phyloP scores from a whole-genome alignment of 371 early-diverging fungal species.

The Mucor plumbeus region DNA sequence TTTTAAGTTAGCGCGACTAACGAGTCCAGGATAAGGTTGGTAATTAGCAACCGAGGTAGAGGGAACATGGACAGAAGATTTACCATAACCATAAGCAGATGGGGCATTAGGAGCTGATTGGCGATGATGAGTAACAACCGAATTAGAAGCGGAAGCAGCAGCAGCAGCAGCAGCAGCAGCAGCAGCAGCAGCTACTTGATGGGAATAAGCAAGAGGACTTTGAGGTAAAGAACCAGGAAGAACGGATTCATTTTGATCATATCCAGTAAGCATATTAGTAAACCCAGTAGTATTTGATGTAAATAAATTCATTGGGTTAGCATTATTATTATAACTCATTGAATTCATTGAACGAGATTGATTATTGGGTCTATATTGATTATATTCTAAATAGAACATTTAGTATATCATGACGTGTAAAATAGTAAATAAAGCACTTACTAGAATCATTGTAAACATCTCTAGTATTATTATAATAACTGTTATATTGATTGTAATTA shows the following conservation, averaged over 20 bases:
- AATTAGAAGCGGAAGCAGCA: too few species aligned
- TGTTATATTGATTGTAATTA: conserved; percentile 6
- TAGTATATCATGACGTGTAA: neutral
- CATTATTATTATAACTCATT: neutral
- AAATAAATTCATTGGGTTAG: conserved; percentile 4
- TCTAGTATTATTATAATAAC: neutral
- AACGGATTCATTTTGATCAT: conserved; percentile 11
- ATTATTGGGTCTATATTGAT: conserved; percentile 9
- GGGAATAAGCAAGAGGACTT: neutral
- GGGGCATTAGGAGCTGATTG: neutral
- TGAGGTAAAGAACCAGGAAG: neutral
- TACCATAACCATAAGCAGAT: conserved; percentile 8
- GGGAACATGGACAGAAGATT: conserved; percentile 17
- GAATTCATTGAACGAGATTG: neutral
- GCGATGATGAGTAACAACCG: conserved; percentile 4
- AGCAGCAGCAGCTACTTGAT: too few species aligned
- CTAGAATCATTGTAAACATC: conserved; percentile 12
- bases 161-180: too few species aligned
- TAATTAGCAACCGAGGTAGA: conserved; percentile 40
- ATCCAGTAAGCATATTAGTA: conserved; percentile 10
- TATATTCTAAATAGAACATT: conserved; percentile 12
- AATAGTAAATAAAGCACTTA: conserved; percentile 5
- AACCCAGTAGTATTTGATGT: neutral
- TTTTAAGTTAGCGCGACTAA: conserved; percentile 68
- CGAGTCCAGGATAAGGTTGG: conserved; percentile 58